Percentiles rank a stretch among this genome's conserved stretches.
phyloP scores from a whole-genome alignment of 345 rosid species.

The Noccaea caerulescens region DNA sequence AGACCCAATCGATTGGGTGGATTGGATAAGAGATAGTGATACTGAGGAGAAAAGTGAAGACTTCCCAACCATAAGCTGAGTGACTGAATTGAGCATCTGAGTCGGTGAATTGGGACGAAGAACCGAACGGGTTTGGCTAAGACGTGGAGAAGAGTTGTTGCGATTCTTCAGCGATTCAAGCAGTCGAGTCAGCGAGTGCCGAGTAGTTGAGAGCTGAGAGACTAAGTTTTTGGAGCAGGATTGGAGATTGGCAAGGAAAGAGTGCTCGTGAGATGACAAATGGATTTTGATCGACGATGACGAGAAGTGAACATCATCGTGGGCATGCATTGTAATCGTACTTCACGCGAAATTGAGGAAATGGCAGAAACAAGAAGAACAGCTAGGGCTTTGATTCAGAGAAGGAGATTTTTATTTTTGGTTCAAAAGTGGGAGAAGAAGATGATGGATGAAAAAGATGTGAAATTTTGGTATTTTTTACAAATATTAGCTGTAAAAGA shows the following conservation, averaged over 20 bases:
- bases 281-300: conserved; percentile 33
- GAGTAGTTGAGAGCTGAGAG: conserved; percentile 39
- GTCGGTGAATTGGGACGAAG: conserved; percentile 34
- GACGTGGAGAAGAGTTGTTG: not conserved
- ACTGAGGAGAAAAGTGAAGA: conserved; percentile 53
- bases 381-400: conserved; percentile 26
- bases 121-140: not conserved
- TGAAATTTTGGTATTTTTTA: not conserved
- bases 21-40: conserved; percentile 53
- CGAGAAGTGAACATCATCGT: conserved; percentile 32
- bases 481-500: no score
- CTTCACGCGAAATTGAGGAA: conserved; percentile 14
- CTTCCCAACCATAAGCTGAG: conserved; percentile 35
- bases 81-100: conserved; percentile 41
- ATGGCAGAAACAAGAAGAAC: conserved; percentile 1
- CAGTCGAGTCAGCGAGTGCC: conserved; percentile 20
- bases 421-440: not conserved
- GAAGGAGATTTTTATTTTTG: not conserved
- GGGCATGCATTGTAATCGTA: conserved; percentile 29
- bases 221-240: conserved; percentile 41
- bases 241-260: conserved; percentile 44
- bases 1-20: conserved; percentile 25
- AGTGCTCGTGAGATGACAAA: conserved; percentile 4
- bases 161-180: conserved; percentile 32
- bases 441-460: not conserved